Base-by-base conservation (phyloP, 257 asterid species). In the Nicotiana obtusifolia region DNA sequence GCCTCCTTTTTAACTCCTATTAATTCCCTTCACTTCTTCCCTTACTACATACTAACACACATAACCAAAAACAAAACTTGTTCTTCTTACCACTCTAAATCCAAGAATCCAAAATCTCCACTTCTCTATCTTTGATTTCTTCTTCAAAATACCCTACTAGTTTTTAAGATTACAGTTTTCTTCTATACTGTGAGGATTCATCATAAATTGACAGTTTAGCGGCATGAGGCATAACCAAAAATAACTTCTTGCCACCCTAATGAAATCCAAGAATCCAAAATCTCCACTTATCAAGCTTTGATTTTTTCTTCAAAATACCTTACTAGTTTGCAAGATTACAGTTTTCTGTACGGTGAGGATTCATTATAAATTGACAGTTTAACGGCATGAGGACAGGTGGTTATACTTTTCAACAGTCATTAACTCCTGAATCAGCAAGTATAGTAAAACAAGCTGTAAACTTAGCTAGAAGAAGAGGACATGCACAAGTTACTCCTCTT, bases 401-500 rank as follows among this genome's bases (percentile, higher is more conserved):
- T n/a, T 95, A 95, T 87, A 91, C 94, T 52, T 91, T 94, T 83
- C 98, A 94, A 22, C 99, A 95, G 4, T 92, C 99, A 14, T 92
- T 95, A 26, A 91, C 98, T 6, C 66, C 84, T 19, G 98, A 95
- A 82, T 90, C 99, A 2, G 89, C 97, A n/a, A 81, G 64, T 53
- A 65, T 88, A 17, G 98, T 93, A 4, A 95, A 92, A 85, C 99
- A 93, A 85, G 95, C 99, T 1, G 82, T 93, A 10, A 86, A 80
- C 78, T 89, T 95, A 0, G 98, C 98, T 24, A 86, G 94, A 80
- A 87, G 98, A 67, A 84, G 99, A 84, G 99, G 99, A 15, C 98
- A 95, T 85, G 92, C 99, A 3, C 99, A 95, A 76, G 98, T 95
- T 4, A 95, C 97, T 1, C 99, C 99, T 13, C 98, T 95, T 60